phyloP scores from a whole-genome alignment of 257 asterid species.

The Solanum dulcamara region DNA sequence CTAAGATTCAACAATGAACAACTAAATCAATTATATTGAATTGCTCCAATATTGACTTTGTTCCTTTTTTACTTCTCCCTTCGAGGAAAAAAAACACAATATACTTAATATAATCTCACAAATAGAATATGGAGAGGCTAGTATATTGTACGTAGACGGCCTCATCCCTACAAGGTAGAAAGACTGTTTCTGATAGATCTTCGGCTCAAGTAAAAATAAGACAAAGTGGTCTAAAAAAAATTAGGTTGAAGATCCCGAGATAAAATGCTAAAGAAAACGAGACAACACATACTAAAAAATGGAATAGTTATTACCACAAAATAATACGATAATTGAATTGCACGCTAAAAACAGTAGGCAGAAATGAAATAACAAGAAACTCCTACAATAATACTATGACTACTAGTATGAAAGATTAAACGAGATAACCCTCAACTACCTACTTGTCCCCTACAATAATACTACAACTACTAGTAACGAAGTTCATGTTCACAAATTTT shows the following conservation, averaged over 20 bases:
- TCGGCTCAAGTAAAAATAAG: background rate
- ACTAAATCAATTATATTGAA: background rate
- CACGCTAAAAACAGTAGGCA: background rate
- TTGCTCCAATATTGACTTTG: background rate
- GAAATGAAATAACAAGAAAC: background rate
- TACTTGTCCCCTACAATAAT: too few relatives aligned
- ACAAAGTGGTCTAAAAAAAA: background rate
- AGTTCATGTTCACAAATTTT: too few relatives aligned
- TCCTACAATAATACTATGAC: background rate
- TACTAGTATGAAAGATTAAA: background rate
- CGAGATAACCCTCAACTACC: background rate
- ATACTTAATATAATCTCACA: background rate
- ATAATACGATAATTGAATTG: too few relatives aligned
- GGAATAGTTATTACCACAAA: too few relatives aligned
- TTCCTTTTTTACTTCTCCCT: background rate
- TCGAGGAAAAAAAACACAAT: background rate
- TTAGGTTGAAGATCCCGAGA: background rate
- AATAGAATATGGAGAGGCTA: rapidly evolving
- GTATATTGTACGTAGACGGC: background rate
- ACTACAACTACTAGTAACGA: too few relatives aligned
- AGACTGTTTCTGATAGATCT: background rate
- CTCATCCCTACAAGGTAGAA: background rate
- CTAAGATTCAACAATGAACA: background rate
- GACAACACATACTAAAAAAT: background rate
- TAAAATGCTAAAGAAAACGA: background rate